A percentile compares a stretch with the other conserved stretches of the same genome.
Conservation (phyloP, 2,329 filamentous ascomycete genomes). For the Colletotrichum costaricense region DNA sequence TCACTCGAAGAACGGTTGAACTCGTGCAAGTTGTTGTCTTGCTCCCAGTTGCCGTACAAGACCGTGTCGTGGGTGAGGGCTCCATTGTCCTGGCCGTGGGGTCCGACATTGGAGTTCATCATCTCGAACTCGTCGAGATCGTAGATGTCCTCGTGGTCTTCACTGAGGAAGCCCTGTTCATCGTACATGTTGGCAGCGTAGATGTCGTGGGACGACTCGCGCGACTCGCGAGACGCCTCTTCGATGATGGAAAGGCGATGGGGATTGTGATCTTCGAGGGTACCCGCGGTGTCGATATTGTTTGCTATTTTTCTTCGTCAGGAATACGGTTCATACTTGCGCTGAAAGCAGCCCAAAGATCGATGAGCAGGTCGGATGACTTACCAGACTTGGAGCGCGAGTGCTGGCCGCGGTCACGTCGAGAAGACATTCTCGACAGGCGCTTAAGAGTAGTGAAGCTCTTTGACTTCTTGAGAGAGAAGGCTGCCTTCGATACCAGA, state of each 20-base stretch:
- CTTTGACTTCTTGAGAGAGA: background rate
- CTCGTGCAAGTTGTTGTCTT: conserved; percentile 30
- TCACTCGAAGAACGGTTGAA: conserved; percentile 23
- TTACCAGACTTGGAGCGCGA: conserved; percentile 11
- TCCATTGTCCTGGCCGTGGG: background rate
- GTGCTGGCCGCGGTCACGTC: background rate
- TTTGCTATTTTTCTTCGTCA: background rate
- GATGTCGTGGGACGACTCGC: background rate
- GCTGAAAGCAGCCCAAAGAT: background rate
- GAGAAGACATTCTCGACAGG: background rate
- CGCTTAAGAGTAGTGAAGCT: background rate
- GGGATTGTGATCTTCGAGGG: conserved; percentile 16
- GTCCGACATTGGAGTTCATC: conserved; percentile 26
- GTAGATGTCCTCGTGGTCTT: background rate
- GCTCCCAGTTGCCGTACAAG: conserved; percentile 32
- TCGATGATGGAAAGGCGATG: conserved; percentile 33
- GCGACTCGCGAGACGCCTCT: conserved; percentile 21
- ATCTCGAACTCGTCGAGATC: background rate
- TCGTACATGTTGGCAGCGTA: background rate
- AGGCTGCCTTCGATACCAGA: background rate
- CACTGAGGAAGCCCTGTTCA: background rate
- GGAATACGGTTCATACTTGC: background rate
- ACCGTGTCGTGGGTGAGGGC: conserved; percentile 12
- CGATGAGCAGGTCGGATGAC: background rate
- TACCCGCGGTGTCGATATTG: background rate